These are phyloP conservation scores for Hansenula lynferdii DNA, from an alignment of 1,139 yeast species.

Conservation along the genomic window DNA sequence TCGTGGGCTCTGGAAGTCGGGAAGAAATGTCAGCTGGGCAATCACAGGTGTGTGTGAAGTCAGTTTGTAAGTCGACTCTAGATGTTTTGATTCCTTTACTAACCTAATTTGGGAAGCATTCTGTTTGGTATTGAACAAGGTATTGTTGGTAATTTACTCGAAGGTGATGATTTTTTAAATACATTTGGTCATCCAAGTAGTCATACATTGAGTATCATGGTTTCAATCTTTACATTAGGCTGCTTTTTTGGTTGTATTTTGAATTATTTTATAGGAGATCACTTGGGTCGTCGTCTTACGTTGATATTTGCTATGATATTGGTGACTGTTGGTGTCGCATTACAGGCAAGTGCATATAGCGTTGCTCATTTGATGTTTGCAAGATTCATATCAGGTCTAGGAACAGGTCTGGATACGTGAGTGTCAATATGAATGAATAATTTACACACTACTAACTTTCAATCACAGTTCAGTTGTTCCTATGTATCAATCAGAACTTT, in stretches of 20 bases:
- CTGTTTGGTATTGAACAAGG: conserved; percentile 80
- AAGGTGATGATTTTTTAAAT: conserved; percentile 38
- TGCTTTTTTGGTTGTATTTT: conserved; percentile 69
- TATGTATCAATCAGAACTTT: conserved; percentile 75
- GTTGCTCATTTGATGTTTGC: conserved; percentile 70
- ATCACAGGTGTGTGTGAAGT: conserved; percentile 55
- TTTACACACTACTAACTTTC: neutral
- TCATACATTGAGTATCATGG: conserved; percentile 50
- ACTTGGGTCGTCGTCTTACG: conserved; percentile 59
- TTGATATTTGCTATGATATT: conserved; percentile 54
- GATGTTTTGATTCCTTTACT: too few species aligned
- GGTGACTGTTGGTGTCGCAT: conserved; percentile 59
- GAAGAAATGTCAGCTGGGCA: conserved; percentile 35
- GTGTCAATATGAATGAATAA: neutral
- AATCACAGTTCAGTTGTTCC: conserved; percentile 41
- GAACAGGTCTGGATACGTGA: conserved; percentile 67
- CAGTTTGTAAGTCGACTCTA: too few species aligned
- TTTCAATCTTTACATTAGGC: conserved; percentile 69
- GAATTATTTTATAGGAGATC: conserved; percentile 59
- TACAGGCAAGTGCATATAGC: conserved; percentile 52
- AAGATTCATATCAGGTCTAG: conserved; percentile 71
- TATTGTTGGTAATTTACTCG: conserved; percentile 66
- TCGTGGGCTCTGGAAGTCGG: conserved; percentile 21
- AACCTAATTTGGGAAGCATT: too few species aligned
- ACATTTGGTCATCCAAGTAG: conserved; percentile 1